These are phyloP conservation scores for Lachancea sp. DNA, from an alignment of 805 yeast species.

Conservation along the genomic window DNA sequence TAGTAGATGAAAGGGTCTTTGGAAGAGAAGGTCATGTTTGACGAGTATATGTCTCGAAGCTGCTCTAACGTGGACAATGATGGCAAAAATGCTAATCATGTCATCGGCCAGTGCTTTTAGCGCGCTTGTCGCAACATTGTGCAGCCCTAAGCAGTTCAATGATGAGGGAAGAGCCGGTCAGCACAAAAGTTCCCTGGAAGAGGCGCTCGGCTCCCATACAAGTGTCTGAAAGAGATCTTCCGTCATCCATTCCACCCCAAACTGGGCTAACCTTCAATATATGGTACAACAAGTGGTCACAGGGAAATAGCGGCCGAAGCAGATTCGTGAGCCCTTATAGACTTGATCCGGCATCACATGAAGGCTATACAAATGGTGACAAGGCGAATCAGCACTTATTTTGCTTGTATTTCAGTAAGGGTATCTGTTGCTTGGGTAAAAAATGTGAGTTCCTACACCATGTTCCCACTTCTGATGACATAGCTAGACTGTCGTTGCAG, in stretches of 20 bases:
- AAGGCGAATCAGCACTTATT: constrained; percentile 42
- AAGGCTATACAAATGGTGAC: constrained; percentile 72
- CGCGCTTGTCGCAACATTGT: too few species aligned
- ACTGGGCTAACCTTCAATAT: constrained; percentile 75
- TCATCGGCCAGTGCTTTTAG: too few species aligned
- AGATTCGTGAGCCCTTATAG: constrained; percentile 50
- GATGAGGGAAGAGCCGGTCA: too few species aligned
- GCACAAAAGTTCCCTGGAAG: too few species aligned
- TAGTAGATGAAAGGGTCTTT: too few species aligned
- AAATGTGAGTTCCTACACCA: constrained; percentile 75
- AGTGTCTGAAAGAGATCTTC: constrained; percentile 52
- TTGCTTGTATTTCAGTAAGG: constrained; percentile 84
- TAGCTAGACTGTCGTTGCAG: constrained; percentile 43
- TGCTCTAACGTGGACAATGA: too few species aligned
- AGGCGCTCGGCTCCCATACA: constrained; percentile 64
- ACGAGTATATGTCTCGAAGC: too few species aligned
- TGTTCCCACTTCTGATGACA: constrained; percentile 57
- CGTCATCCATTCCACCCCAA: constrained; percentile 63
- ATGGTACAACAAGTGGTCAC: constrained; percentile 87
- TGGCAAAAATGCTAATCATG: too few species aligned
- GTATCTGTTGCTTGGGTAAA: constrained; percentile 74
- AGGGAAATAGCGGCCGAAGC: constrained; percentile 35
- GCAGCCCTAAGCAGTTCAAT: too few species aligned
- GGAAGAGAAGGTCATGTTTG: too few species aligned
- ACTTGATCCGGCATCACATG: constrained; percentile 54